Base-by-base conservation (phyloP, 495 filamentous ascomycete genomes). In the Penicillium maclennaniae region DNA sequence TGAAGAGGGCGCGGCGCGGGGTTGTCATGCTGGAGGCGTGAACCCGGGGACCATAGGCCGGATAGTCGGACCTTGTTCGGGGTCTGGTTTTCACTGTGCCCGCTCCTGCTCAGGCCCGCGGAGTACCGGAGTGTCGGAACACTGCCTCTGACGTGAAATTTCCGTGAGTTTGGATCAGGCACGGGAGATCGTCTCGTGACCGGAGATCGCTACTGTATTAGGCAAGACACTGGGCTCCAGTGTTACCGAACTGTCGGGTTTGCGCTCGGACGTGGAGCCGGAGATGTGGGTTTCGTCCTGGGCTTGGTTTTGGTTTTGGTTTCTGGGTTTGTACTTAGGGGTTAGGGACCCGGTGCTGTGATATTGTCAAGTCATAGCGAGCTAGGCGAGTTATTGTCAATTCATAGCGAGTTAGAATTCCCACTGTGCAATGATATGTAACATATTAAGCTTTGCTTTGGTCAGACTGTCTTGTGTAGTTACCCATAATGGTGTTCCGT, bases 1-100 rank as follows among this genome's bases (percentile, higher is more conserved):
- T 78, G 63, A 88, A 79, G 52, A 86, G 68, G 41, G 75, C 72
- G 54, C 76, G 70, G 31, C 56, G 60, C 9, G 66, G 67, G 21
- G 62, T 31, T 7, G 39, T 40, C 38, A 40, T 38, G 61, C 25
- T 61, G 46, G 54, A 41, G 28, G 43, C 17, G 25, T 16, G 17
- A 16, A 20, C 27, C 15, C 17, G 25, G 55, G 26, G 58, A 52
- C 25, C 6, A 9, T 47, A 8, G 41, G 7, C 25, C 10, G 20
- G 15, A 17, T 28, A 0, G 31, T 16, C 9, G 20, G 28, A 34
- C 9, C 21, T 8, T 25, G 20, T 10, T 47, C 12, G 45, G 20
- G 20, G n/a, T 23, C 23, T 23, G 5, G 23, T 23, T 2, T 23
- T 5, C 23, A 23, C 23, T 23, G 23, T 5, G 23, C 23, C 23